phyloP scores from a whole-genome alignment of 1,284 basidiomycete genomes.

The Takashimella tepidaria region DNA sequence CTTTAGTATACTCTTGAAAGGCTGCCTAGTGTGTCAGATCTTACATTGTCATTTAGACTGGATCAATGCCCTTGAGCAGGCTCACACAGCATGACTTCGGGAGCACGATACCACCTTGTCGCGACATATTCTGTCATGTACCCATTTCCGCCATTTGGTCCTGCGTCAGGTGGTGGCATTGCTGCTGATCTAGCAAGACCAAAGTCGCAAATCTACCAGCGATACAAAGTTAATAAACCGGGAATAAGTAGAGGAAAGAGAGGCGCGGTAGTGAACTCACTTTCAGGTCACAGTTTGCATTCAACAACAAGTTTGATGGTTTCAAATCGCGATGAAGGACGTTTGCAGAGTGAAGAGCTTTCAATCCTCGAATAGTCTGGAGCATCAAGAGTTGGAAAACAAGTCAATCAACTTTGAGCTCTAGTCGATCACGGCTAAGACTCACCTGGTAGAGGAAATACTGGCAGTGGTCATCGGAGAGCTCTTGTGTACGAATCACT shows the following conservation, averaged over 20 bases:
- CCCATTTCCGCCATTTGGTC: constrained; percentile 71
- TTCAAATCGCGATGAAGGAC: constrained; percentile 92
- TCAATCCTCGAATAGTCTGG: constrained; percentile 79
- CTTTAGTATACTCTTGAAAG: constrained; percentile 87
- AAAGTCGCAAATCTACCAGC: constrained; percentile 72
- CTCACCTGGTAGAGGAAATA: constrained; percentile 89
- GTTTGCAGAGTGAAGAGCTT: constrained; percentile 85
- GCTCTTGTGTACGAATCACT: constrained; percentile 67
- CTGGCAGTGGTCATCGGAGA: constrained; percentile 88
- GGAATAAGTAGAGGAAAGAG: too few species aligned
- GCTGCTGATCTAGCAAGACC: constrained; percentile 76
- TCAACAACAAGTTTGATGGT: constrained; percentile 84
- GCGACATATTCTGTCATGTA: constrained; percentile 96
- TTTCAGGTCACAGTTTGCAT: constrained; percentile 93
- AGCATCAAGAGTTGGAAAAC: constrained; percentile 1
- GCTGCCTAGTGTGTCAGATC: constrained; percentile 46
- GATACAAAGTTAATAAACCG: constrained; percentile 9
- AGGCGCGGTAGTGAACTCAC: constrained; percentile 48
- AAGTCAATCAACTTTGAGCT: neutral
- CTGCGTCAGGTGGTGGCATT: constrained; percentile 68
- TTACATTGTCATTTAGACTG: neutral
- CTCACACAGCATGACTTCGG: constrained; percentile 82
- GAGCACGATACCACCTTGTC: constrained; percentile 89
- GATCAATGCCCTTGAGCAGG: neutral
- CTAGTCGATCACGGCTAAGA: constrained; percentile 1